Evolutionary conservation across 208 protist species (phyloP), one percentile per base, ranked within the genome.

Genomic region (Willaertia magna): DNA sequence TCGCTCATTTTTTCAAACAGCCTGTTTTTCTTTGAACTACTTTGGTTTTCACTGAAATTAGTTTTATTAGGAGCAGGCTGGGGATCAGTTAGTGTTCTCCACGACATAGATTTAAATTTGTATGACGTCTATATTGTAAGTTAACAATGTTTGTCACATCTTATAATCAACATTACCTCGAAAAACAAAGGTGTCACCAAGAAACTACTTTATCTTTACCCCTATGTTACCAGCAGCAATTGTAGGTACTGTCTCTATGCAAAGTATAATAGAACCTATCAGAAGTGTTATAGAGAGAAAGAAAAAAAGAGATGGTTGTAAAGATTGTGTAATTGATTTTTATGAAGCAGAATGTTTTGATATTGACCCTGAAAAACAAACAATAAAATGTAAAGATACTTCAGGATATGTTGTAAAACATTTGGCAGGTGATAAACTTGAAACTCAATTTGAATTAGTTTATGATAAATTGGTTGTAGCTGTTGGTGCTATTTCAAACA

Each of bases 131-230:
- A 30, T 79, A 22, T 79, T 30, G 75, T 79, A 6, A 39, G 20
- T 49, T n/a, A n/a, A n/a, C n/a, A n/a, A n/a, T n/a, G n/a, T n/a
- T n/a, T n/a, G n/a, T n/a, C n/a, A n/a, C n/a, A n/a, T n/a, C n/a
- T n/a, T n/a, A n/a, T n/a, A n/a, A n/a, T n/a, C n/a, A n/a, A n/a
- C n/a, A n/a, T n/a, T n/a, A n/a, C n/a, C n/a, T n/a, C n/a, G n/a
- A n/a, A n/a, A n/a, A n/a, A n/a, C n/a, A n/a, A n/a, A n/a, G n/a
- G n/a, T n/a, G n/a, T 95, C 93, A 6, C 92, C 92, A 16, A 89
- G 94, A 43, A 97, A 97, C 85, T 94, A 97, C 89, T 95, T 96
- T 88, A 90, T 97, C 26, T 96, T 97, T 86, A 97, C 95, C n/a
- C 95, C 95, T 42, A 91, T 97, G n/a, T 90, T 97, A 4, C 93